phyloP scores from a whole-genome alignment of 306 rosid genomes.

The Crataegus laevigata region DNA sequence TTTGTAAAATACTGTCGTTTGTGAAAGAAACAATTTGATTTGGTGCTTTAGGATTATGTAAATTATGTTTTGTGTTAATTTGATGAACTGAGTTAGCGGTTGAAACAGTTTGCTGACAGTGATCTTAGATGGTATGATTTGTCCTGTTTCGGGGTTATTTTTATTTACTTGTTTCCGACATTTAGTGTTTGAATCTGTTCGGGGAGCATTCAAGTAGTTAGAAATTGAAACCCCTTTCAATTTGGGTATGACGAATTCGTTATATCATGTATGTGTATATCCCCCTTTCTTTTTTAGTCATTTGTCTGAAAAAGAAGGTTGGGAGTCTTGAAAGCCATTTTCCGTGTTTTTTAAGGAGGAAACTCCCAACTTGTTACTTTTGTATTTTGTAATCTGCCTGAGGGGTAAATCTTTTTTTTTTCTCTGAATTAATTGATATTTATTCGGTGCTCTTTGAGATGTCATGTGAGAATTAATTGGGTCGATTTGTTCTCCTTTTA shows the following conservation, averaged over 20 bases:
- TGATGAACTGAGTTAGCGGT: not conserved
- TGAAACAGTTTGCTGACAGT: not conserved
- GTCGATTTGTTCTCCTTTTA: not conserved
- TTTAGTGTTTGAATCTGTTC: not conserved
- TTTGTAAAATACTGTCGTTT: not conserved
- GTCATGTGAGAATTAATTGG: not conserved
- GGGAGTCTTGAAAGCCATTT: not conserved
- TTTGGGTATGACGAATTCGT: not conserved
- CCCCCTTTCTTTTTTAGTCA: not conserved
- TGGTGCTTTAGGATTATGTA: not conserved
- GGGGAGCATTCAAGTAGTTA: not conserved
- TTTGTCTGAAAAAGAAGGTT: not conserved
- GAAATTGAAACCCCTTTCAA: not conserved
- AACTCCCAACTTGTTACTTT: not conserved
- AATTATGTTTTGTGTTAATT: not conserved
- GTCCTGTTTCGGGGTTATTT: not conserved
- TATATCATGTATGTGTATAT: not conserved
- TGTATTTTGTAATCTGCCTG: not conserved
- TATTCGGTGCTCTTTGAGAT: not conserved
- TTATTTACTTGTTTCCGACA: not conserved
- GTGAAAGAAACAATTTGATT: not conserved
- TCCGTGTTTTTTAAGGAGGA: not conserved
- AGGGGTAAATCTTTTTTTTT: not conserved
- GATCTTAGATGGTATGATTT: not conserved
- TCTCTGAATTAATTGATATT: not conserved